Conservation (phyloP, 2,329 filamentous ascomycete species). For the Myriosclerotinia scirpicola region DNA sequence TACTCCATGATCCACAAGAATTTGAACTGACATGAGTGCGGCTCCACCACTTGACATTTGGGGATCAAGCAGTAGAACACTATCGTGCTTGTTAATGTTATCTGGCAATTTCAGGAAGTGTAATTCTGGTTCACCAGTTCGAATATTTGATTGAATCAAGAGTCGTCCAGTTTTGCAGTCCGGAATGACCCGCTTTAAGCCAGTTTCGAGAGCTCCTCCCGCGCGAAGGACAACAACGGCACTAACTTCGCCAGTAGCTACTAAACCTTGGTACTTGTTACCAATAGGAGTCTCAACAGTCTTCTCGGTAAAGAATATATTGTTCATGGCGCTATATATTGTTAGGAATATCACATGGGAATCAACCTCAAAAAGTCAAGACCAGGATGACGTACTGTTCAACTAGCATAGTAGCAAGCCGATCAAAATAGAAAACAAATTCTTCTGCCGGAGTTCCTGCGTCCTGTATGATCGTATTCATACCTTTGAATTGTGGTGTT, state of each 20-base stretch:
- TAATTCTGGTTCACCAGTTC: constrained; percentile 86
- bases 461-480: constrained; percentile 88
- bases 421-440: constrained; percentile 97
- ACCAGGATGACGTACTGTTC: constrained; percentile 58
- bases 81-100: constrained; percentile 71
- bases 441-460: constrained; percentile 78
- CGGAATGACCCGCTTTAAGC: constrained; percentile 84
- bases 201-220: constrained; percentile 84
- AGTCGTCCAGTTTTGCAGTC: constrained; percentile 88
- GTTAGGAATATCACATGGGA: constrained; percentile 21
- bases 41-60: constrained; percentile 92
- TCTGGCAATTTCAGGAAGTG: constrained; percentile 82
- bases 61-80: constrained; percentile 83
- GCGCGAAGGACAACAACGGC: constrained; percentile 88
- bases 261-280: constrained; percentile 68
- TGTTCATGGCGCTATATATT: constrained; percentile 67
- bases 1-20: constrained; percentile 93
- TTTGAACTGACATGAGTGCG: constrained; percentile 89
- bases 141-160: constrained; percentile 84
- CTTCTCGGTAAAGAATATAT: constrained; percentile 65
- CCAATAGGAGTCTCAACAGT: constrained; percentile 71
- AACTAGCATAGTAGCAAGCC: constrained; percentile 78
- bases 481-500: constrained; percentile 78
- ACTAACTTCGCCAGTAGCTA: constrained; percentile 70
- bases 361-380: background rate